Base-by-base conservation (phyloP, 768 basidiomycete species). In the Boletus insuetus region DNA sequence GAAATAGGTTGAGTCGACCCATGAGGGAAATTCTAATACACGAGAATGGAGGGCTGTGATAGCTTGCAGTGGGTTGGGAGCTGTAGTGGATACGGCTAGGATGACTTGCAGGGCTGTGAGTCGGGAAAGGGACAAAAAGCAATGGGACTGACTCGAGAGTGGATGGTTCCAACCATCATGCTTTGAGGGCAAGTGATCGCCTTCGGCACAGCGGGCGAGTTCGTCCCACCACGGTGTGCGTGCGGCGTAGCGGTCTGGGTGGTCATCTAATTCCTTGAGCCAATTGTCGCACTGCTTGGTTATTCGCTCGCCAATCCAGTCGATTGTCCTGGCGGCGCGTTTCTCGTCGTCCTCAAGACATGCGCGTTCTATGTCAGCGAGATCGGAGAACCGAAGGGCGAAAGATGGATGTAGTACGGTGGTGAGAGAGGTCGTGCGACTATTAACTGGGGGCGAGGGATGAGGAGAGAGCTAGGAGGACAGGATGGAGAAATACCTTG, bases 181-280 rank as follows among this genome's bases (percentile, higher is more conserved):
- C 65, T 78, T 85, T 34, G 81, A 82, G 11, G 91, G 91, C 11
- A 86, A 75, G 68, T 82, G 77, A 64, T 93, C 89, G 1, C 88
- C 89, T 66, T 93, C 87, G 1, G 80, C 78, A 68, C 91, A 94
- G 12, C 83, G 78, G 62, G 79, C 77, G 38, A 94, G 77, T 66
- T 94, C 91, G 58, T 91, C 87, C 91, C 91, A 94, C 91, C 91
- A 94, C 1, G 90, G 91, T 11, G 88, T 83, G 47, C 81, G 74
- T 42, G 73, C 51, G 1, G 62, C 46, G 40, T 79, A 73, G 37
- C 69, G 73, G 43, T 78, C 76, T 12, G 73, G 74, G 4, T 71
- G 55, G 31, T 70, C 75, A 55, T 88, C 83, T 42, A 85, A 65
- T 63, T 88, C 83, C 40, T 84, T 82, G 31, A 89, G 78, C 91